Conservation (phyloP, 2,329 filamentous ascomycete species). For the Talaromyces sp. region DNA sequence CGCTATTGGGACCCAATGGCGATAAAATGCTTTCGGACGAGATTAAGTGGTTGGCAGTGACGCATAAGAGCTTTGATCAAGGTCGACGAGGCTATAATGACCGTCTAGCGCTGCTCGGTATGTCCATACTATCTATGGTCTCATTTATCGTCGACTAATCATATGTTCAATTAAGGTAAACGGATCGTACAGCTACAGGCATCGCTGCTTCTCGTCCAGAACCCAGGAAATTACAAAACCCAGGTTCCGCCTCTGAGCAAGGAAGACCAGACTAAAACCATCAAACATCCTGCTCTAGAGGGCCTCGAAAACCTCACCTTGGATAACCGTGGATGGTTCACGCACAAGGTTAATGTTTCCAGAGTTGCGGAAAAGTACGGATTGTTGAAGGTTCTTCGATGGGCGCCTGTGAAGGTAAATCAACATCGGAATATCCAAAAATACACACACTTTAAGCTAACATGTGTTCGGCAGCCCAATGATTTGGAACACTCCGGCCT, state of each 20-base stretch:
- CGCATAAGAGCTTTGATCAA: slow-evolving; percentile 98
- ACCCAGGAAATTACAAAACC: slow-evolving; percentile 38
- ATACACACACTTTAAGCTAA: not conserved
- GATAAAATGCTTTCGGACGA: slow-evolving; percentile 79
- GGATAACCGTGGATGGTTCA: slow-evolving; percentile 59
- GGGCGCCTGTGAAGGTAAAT: slow-evolving; percentile 78
- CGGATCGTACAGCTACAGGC: slow-evolving; percentile 64
- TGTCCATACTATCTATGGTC: slow-evolving; percentile 21
- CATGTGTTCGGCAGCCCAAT: slow-evolving; percentile 50
- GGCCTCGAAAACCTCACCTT: slow-evolving; percentile 70
- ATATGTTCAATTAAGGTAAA: slow-evolving; percentile 51
- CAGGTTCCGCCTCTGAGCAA: slow-evolving; percentile 44
- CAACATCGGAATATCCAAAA: too few relatives aligned
- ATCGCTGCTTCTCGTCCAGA: slow-evolving; percentile 60
- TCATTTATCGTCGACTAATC: not conserved
- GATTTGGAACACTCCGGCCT: slow-evolving; percentile 72
- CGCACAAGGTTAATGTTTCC: slow-evolving; percentile 65
- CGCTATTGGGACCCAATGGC: slow-evolving; percentile 71
- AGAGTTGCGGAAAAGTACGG: slow-evolving; percentile 68
- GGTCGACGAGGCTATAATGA: slow-evolving; percentile 93
- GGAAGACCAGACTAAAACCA: slow-evolving; percentile 60
- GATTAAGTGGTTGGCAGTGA: slow-evolving; percentile 93
- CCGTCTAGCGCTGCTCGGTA: slow-evolving; percentile 83
- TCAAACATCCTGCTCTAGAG: slow-evolving; percentile 67
- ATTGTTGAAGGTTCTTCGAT: slow-evolving; percentile 73